Base-by-base conservation (phyloP, 2,329 filamentous ascomycete species). In the Microdochium nivale region DNA sequence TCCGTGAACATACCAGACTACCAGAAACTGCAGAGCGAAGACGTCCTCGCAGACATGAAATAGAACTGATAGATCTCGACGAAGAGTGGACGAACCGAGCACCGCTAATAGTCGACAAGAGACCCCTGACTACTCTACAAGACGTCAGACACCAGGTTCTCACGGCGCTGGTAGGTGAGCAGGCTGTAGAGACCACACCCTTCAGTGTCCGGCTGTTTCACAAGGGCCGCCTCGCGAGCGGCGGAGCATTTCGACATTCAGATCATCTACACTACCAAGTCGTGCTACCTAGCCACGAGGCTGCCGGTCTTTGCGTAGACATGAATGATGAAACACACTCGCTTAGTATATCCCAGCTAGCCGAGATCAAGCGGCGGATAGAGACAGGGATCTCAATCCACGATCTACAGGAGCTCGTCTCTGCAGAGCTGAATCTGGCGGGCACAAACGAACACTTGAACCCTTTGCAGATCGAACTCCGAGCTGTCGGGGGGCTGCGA, bases 401-500 rank as follows among this genome's bases (percentile, higher is more conserved):
- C 7, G 52, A 57, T 37, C 32, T 69, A 7, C 58, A 66, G 27
- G 48, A 52, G 14, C 57, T 30, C 11, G 48, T 65, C 33, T 62
- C 63, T 4, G 48, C 56, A 2, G 33, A 55, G 14, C 52, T 67
- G 25, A 50, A 30, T 11, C 27, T 5, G 5, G 27, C 27, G 11
- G 11, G 5, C 27, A 5, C 5, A 30, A 11, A 30, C 5, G 11
- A 5, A 30, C 11, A 30, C 11, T 11, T 49, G 11, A 58, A 67
- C 47, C 43, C 58, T 0, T 58, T 62, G 25, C 57, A 66, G 21
- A 52, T 71, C 14, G 54, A 62, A 2, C 52, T 71, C 3, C 52
- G 57, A 19, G 62, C 63, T 2, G 46, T 58, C 3, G 66, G 62
- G 4, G 68, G 68, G 3, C 52, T 66, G 24, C 57, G 60, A 16